Evolutionary conservation across 192 early-diverging fungal genomes (phyloP).

Genomic region (Podila epigama): DNA sequence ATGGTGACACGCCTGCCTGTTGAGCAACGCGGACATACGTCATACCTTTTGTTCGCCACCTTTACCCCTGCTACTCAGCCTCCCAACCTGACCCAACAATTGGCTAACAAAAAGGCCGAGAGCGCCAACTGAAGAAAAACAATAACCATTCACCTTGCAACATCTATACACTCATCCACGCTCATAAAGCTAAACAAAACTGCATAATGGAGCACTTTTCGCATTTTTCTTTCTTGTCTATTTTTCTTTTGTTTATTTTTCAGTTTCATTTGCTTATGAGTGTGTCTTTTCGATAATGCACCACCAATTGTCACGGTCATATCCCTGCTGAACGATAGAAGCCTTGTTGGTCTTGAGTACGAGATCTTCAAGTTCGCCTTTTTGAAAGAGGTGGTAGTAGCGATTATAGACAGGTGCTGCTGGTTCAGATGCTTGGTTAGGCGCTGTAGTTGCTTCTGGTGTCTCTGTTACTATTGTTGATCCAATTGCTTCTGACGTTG

Average conservation of each 20-base stretch:
- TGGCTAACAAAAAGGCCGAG: background rate
- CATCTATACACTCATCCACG: no score
- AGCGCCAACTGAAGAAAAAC: background rate
- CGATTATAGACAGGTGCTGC: constrained; percentile 49
- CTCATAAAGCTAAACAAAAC: no score
- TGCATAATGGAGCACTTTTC: no score
- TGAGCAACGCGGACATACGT: constrained; percentile 87
- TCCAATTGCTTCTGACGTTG: no score
- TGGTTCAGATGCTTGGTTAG: no score
- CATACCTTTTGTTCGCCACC: constrained; percentile 93
- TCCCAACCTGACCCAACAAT: constrained; percentile 12
- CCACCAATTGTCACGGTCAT: constrained; percentile 97
- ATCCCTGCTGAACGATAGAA: constrained; percentile 74
- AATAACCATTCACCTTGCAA: background rate
- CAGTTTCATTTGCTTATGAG: no score
- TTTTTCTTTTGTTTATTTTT: no score
- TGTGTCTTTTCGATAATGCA: constrained; percentile 71
- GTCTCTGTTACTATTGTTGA: constrained; percentile 13
- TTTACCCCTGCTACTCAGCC: constrained; percentile 60
- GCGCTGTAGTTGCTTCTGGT: constrained; percentile 4
- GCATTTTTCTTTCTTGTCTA: background rate
- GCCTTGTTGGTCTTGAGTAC: constrained; percentile 60
- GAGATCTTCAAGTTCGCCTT: constrained; percentile 85
- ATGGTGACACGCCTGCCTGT: constrained; percentile 67
- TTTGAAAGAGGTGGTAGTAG: constrained; percentile 92